These are phyloP conservation scores for Cucurbita maxima DNA, from an alignment of 306 rosid species.

Conservation along the genomic window DNA sequence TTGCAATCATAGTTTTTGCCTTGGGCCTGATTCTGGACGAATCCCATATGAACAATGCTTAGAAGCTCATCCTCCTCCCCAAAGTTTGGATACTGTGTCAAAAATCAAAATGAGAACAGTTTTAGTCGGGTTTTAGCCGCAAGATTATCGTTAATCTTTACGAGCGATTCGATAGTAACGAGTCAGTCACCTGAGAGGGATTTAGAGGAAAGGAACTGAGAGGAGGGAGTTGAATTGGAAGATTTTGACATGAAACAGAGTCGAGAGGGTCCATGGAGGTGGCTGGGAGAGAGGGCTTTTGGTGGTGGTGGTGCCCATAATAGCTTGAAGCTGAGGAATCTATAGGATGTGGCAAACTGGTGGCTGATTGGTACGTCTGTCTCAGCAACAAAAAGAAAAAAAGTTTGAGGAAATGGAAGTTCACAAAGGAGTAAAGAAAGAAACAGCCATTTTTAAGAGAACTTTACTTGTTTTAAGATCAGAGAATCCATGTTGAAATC, in stretches of 20 bases:
- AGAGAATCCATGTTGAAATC: constrained; percentile 51
- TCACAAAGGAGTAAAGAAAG: background rate
- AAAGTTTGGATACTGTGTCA: constrained; percentile 44
- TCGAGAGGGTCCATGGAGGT: constrained; percentile 46
- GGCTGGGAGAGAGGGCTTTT: constrained; percentile 31
- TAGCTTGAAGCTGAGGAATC: constrained; percentile 61
- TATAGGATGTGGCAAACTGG: constrained; percentile 34
- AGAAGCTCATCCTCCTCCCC: constrained; percentile 79
- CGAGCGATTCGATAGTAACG: background rate
- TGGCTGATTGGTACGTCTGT: constrained; percentile 59
- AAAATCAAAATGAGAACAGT: background rate
- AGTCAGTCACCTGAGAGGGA: constrained; percentile 54
- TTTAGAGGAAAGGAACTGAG: constrained; percentile 25
- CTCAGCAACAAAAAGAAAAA: constrained; percentile 10
- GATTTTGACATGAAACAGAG: constrained; percentile 37
- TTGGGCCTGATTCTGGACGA: constrained; percentile 40
- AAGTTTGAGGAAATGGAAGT: background rate
- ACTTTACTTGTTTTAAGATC: constrained; percentile 64
- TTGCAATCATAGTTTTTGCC: constrained; percentile 36
- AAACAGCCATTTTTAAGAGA: background rate
- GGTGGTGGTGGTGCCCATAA: constrained; percentile 32
- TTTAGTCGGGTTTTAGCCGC: background rate
- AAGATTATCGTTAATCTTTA: background rate
- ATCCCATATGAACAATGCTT: constrained; percentile 82
- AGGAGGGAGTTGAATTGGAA: constrained; percentile 43